These are phyloP conservation scores for Adansonia madagascariensis DNA, from an alignment of 441 rosid genomes.

Conservation along the genomic window DNA sequence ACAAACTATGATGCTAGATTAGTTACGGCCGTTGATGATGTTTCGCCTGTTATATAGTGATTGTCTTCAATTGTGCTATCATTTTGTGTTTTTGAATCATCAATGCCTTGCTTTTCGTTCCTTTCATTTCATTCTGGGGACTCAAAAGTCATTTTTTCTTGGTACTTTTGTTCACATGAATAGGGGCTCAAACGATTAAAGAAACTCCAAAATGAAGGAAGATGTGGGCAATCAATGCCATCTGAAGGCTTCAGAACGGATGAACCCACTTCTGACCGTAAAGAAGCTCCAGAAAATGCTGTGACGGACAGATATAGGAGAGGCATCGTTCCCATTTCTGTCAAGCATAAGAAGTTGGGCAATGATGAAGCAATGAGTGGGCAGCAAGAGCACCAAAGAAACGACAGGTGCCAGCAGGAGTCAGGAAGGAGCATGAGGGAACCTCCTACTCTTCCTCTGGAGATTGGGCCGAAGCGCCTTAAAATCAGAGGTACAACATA, in stretches of 20 bases:
- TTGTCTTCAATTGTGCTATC: not conserved
- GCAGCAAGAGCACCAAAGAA: constrained; percentile 44
- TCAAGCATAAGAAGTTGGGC: constrained; percentile 50
- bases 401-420: constrained; percentile 42
- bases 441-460: constrained; percentile 43
- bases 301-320: constrained; percentile 41
- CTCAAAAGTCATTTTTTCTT: not conserved
- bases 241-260: constrained; percentile 44
- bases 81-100: not conserved
- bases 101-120: not conserved
- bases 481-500: constrained; percentile 72
- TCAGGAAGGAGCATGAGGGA: constrained; percentile 44
- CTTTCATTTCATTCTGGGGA: not conserved
- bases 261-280: constrained; percentile 34
- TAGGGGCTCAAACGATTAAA: constrained; percentile 77
- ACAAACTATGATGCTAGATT: not conserved
- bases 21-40: not conserved
- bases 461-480: constrained; percentile 75
- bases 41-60: not conserved
- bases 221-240: constrained; percentile 43
- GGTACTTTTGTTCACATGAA: not conserved
- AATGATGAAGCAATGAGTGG: constrained; percentile 43
- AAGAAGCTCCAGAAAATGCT: constrained; percentile 42
- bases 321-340: constrained; percentile 45
- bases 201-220: constrained; percentile 61